A percentile compares a stretch with the other conserved stretches of the same genome.
Conservation (phyloP, 192 early-diverging fungal genomes). For the Linnemannia schmuckeri region DNA sequence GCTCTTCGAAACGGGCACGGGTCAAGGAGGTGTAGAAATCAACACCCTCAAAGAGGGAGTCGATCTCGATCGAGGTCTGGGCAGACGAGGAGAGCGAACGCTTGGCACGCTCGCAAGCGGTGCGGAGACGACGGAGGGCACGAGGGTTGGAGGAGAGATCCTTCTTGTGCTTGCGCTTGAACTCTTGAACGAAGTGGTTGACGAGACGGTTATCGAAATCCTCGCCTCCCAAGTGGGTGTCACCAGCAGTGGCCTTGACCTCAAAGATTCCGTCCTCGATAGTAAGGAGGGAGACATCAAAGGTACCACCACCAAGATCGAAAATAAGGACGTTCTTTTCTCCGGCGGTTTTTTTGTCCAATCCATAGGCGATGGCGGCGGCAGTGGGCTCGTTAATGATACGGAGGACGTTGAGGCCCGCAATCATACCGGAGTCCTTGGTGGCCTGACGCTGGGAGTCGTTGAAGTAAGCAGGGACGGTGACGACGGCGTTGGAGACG, state of each 20-base stretch:
- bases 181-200: constrained; percentile 93
- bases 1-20: constrained; percentile 99
- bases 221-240: constrained; percentile 99
- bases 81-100: constrained; percentile 94
- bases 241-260: constrained; percentile 97
- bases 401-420: constrained; percentile 94
- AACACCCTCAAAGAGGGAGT: constrained; percentile 96
- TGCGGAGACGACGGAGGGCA: constrained; percentile 96
- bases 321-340: constrained; percentile 96
- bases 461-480: constrained; percentile 97
- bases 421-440: constrained; percentile 96
- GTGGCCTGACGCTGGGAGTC: constrained; percentile 99
- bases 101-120: constrained; percentile 98
- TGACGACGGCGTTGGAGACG: constrained; percentile 90
- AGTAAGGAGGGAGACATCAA: constrained; percentile 95
- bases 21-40: constrained; percentile 99
- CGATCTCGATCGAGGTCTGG: constrained; percentile 96
- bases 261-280: constrained; percentile 98
- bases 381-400: constrained; percentile 99
- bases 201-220: constrained; percentile 99
- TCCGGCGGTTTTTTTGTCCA: constrained; percentile 74
- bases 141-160: constrained; percentile 91
- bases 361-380: constrained; percentile 96
- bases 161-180: constrained; percentile 99
- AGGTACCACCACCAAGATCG: constrained; percentile 97